Evolutionary conservation across 2,329 filamentous ascomycete genomes (phyloP), one percentile per base, ranked within the genome.

Genomic region (Aspergillus udagawae): DNA sequence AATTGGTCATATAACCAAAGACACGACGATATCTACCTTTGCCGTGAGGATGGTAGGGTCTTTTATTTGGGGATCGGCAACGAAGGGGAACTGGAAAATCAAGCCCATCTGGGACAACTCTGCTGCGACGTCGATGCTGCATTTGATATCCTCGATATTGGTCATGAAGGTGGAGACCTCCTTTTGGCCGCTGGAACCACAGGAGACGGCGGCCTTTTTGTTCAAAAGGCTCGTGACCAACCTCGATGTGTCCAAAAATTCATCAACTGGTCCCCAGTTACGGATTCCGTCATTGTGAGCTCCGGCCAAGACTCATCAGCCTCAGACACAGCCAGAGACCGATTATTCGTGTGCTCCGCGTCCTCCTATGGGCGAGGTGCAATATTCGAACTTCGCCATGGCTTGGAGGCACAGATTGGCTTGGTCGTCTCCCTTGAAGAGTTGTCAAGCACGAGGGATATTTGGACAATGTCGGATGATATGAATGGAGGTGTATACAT

Each of bases 41-140:
- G 89, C 10, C 86, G 92, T 54, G 93, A 97, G 74, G 93, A 97
- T 69, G 94, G 94, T 3, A 79, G 87, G 51, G 82, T 97, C 9
- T 83, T 87, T 54, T 90, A 88, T 62, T 74, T 93, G 4, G 86
- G 91, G 63, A 85, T 91, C 57, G 83, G 84, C 47, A 80, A 81
- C 32, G 71, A 78, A 51, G 73, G 74, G 5, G 78, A 82, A 80
- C 71, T 87, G 53, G 79, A 82, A 52, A 79, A 80, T 44, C 78
- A 82, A 54, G 80, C 82, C 49, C 79, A 82, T 54, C 80, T 90
- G 56, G 88, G 89, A 7, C 81, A 82, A 52, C 85, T 90, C 62
- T 81, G 83, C 53, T 89, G 88, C 65, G 90, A 89, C 59, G 88
- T 96, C 49, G 89, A 91, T 57, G 86, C 83, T 2, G 91, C 91